Base-by-base conservation (phyloP, 768 basidiomycete species). In the Tricholoma terreum region DNA sequence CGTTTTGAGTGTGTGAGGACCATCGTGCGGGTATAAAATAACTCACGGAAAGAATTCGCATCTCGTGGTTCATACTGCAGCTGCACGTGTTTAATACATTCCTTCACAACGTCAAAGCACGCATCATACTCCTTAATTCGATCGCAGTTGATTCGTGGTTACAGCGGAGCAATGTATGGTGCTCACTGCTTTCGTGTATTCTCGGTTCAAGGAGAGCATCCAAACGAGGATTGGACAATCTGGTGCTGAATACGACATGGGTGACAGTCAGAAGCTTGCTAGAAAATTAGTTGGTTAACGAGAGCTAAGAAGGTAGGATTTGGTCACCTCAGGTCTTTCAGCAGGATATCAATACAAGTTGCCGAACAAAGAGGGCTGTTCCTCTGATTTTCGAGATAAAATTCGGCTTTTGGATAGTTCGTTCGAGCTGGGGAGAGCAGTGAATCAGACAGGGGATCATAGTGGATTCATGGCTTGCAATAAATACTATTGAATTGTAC, bases 141-240 rank as follows among this genome's bases (percentile, higher is more conserved):
- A 63, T 61, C 63, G 19, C 33, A 58, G 50, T 55, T 48, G 49
- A 31, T 45, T 46, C 49, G 55, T 53, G 48, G 49, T 54, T 21
- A 57, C 62, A 51, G 61, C 45, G 55, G 54, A 46, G 43, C 54
- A 24, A 42, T 48, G 15, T 14, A 36, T 38, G 9, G 27, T 17
- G 67, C 81, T 60, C 65, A 86, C 89, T 69, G 84, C 81, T 69
- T 77, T 75, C 11, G 84, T 81, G 67, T 90, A 83, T 69, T 89
- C 87, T 54, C 89, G 77, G 63, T 90, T 90, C 67, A 89, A 71
- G 4, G 86, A 87, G 51, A 91, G 73, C 85, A 90, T 89, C 89
- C 89, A 91, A 21, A 89, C 84, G 24, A 91, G 78, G 59, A 90
- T 83, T 10, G 86, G 86, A 67, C 82, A 85, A 56, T 86, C 84